Percentiles rank a stretch among this genome's conserved stretches.
These are phyloP conservation scores for Kodamaea fungicola DNA, from an alignment of 1,139 yeast genomes.

Conservation along the genomic window DNA sequence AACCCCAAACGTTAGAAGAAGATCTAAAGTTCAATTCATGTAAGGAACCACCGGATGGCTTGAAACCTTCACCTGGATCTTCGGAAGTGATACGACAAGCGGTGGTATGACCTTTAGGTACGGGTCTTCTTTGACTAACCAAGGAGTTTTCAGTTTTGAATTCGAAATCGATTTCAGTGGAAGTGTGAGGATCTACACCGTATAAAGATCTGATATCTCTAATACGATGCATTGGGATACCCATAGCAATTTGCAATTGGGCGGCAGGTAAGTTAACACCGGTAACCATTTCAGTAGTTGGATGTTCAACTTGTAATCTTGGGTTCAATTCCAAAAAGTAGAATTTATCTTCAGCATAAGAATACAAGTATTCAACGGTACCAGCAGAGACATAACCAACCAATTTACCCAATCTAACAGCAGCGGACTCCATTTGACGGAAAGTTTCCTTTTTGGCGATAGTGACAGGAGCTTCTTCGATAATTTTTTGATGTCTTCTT, in stretches of 20 bases:
- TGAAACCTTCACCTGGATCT: conserved; percentile 98
- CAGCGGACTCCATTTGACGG: conserved; percentile 90
- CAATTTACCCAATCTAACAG: conserved; percentile 90
- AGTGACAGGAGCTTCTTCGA: conserved; percentile 96
- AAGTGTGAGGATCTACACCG: conserved; percentile 93
- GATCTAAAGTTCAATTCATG: conserved; percentile 96
- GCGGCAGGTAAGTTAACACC: conserved; percentile 98
- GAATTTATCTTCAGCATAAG: conserved; percentile 90
- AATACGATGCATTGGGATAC: conserved; percentile 93
- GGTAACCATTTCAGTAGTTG: conserved; percentile 98
- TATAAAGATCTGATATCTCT: conserved; percentile 87
- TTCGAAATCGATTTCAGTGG: conserved; percentile 87
- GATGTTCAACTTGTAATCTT: conserved; percentile 98
- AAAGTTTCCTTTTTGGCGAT: conserved; percentile 86
- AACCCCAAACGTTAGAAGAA: conserved; percentile 98
- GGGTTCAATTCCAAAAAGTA: conserved; percentile 96
- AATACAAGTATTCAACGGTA: conserved; percentile 94
- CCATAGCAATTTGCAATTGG: conserved; percentile 98
- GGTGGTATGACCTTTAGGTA: conserved; percentile 96
- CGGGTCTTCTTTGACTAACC: conserved; percentile 83
- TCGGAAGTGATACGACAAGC: conserved; percentile 99
- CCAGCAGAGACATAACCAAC: conserved; percentile 99
- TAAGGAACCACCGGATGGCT: conserved; percentile 95
- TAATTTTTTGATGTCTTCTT: conserved; percentile 95
- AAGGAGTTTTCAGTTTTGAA: conserved; percentile 71